phyloP scores from a whole-genome alignment of 345 rosid genomes.

The Eutrema japonicum region DNA sequence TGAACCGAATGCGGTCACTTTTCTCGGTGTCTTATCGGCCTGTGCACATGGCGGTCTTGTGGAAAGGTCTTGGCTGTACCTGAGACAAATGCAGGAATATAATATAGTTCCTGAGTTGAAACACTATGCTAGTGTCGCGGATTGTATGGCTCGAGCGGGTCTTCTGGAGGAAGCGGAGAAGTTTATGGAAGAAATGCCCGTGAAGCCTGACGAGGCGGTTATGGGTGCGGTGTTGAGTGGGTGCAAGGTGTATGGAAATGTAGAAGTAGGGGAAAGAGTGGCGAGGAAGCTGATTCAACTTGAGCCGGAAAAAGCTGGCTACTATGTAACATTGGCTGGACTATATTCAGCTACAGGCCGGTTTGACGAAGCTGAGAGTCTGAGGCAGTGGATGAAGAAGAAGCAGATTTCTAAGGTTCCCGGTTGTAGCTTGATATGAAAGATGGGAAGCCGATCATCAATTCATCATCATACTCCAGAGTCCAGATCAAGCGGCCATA shows the following conservation, averaged over 20 bases:
- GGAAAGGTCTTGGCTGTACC: conserved; percentile 46
- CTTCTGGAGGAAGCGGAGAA: conserved; percentile 62
- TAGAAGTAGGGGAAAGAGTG: conserved; percentile 62
- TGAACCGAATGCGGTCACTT: conserved; percentile 61
- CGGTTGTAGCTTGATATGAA: conserved; percentile 56
- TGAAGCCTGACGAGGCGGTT: conserved; percentile 66
- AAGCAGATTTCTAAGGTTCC: conserved; percentile 53
- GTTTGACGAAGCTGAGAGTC: conserved; percentile 58
- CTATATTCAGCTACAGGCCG: conserved; percentile 54
- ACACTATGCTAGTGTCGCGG: conserved; percentile 61
- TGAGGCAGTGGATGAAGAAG: conserved; percentile 56
- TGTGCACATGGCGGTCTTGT: conserved; percentile 74
- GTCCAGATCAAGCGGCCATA: too few species aligned
- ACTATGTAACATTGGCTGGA: conserved; percentile 61
- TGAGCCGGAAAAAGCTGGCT: conserved; percentile 55
- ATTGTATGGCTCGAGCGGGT: conserved; percentile 69
- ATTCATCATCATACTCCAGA: too few species aligned
- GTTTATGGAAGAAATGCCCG: conserved; percentile 56
- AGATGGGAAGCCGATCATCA: neutral
- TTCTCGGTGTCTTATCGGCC: conserved; percentile 67
- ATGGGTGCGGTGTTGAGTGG: conserved; percentile 59
- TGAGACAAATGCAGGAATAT: conserved; percentile 50
- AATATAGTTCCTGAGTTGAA: conserved; percentile 54
- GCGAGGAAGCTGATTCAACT: conserved; percentile 57
- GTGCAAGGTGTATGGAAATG: conserved; percentile 60